These are phyloP conservation scores for Bromus sterilis DNA, from an alignment of 176 grass and related monocot species.

Conservation along the genomic window DNA sequence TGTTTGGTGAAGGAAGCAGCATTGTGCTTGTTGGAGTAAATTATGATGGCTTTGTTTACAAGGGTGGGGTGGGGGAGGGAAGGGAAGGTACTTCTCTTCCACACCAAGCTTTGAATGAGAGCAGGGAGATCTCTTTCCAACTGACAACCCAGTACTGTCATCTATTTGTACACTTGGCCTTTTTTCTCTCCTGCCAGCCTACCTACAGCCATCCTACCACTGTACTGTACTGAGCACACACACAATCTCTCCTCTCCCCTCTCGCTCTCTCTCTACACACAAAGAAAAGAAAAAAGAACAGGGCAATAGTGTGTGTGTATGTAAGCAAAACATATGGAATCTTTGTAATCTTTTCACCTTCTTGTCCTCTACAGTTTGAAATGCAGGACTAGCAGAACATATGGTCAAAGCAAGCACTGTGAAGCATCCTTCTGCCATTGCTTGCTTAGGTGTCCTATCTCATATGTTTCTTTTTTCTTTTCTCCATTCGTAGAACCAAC, in stretches of 20 bases:
- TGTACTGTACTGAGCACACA: too few relatives aligned
- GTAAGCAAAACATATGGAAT: conserved; percentile 59
- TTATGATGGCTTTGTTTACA: conserved; percentile 32
- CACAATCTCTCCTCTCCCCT: conserved; percentile 11
- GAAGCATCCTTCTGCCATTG: conserved; percentile 48
- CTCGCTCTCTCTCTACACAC: not conserved
- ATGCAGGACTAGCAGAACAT: conserved; percentile 32
- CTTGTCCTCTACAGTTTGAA: conserved; percentile 73
- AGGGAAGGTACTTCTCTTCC: conserved; percentile 84
- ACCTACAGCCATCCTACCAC: conserved; percentile 30
- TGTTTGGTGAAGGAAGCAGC: not conserved
- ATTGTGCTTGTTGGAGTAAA: conserved; percentile 37
- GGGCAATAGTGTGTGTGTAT: not conserved
- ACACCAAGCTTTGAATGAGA: conserved; percentile 86
- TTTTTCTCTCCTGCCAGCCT: conserved; percentile 51
- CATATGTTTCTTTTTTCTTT: conserved; percentile 3
- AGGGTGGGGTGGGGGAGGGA: conserved; percentile 3
- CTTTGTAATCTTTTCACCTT: conserved; percentile 82
- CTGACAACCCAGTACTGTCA: conserved; percentile 50
- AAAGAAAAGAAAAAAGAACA: not conserved
- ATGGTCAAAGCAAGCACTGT: conserved; percentile 65
- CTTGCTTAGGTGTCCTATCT: conserved; percentile 33
- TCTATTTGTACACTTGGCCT: conserved; percentile 44
- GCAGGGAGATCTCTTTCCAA: conserved; percentile 43
- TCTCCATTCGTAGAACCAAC: not conserved